phyloP scores from a whole-genome alignment of 2,329 filamentous ascomycete species.

The Didymella lethalis region DNA sequence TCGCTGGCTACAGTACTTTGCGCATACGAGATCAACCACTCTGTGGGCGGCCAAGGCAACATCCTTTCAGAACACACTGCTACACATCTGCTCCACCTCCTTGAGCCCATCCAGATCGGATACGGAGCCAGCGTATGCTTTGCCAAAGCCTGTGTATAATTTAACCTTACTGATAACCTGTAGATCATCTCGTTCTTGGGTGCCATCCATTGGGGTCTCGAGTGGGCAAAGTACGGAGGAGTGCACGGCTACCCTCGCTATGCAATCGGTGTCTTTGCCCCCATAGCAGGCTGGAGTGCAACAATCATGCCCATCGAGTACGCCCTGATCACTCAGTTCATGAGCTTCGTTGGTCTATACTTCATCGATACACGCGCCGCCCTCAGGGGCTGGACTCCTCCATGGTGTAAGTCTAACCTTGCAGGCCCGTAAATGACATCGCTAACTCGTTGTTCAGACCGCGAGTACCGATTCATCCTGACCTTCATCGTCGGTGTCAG shows the following conservation, averaged over 20 bases:
- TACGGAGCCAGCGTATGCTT: conserved; percentile 83
- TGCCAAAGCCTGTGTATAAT: neutral
- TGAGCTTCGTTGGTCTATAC: conserved; percentile 85
- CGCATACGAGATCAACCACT: conserved; percentile 80
- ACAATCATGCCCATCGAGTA: conserved; percentile 83
- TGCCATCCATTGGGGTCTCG: conserved; percentile 91
- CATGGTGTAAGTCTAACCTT: conserved; percentile 71
- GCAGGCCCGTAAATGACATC: neutral
- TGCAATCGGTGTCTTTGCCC: conserved; percentile 79
- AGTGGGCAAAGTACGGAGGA: conserved; percentile 75
- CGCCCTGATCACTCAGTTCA: conserved; percentile 84
- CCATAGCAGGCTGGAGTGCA: conserved; percentile 88
- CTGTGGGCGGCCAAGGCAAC: conserved; percentile 67
- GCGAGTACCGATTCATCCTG: conserved; percentile 87
- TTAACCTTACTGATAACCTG: conserved; percentile 1
- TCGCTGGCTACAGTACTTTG: conserved; percentile 83
- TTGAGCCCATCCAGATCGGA: conserved; percentile 89
- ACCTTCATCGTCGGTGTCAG: conserved; percentile 87
- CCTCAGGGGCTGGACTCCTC: conserved; percentile 76
- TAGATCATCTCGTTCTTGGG: conserved; percentile 93
- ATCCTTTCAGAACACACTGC: conserved; percentile 76
- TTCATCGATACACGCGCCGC: conserved; percentile 81
- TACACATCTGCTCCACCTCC: conserved; percentile 72
- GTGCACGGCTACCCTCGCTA: conserved; percentile 80
- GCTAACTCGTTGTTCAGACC: conserved; percentile 55